Evolutionary conservation across 2,329 filamentous ascomycete genomes (phyloP).

Genomic region (Metarhizium anisopliae): DNA sequence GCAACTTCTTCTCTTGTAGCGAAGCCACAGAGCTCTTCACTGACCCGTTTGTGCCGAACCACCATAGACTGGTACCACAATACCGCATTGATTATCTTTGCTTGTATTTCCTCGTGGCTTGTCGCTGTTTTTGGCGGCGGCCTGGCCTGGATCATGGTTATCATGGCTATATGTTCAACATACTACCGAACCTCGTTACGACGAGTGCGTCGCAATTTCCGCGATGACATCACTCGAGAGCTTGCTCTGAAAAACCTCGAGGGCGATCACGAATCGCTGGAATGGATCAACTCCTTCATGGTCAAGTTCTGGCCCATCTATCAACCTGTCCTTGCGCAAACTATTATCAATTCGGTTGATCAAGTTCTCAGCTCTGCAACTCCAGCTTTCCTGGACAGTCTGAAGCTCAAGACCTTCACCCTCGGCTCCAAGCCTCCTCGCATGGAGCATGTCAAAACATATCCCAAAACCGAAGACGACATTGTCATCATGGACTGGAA

Average conservation of each 20-base stretch:
- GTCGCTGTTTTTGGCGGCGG: slow-evolving; percentile 84
- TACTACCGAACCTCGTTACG: slow-evolving; percentile 96
- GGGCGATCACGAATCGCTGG: slow-evolving; percentile 82
- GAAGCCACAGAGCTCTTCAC: neutral
- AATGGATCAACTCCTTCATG: slow-evolving; percentile 99
- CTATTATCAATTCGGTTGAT: slow-evolving; percentile 87
- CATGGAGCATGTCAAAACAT: slow-evolving; percentile 96
- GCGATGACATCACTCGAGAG: slow-evolving; percentile 86
- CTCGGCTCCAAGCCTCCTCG: slow-evolving; percentile 91
- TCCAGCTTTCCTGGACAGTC: slow-evolving; percentile 83
- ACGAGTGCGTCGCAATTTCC: slow-evolving; percentile 87
- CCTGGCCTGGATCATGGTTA: slow-evolving; percentile 82
- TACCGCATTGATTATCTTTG: slow-evolving; percentile 85
- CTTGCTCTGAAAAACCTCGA: slow-evolving; percentile 81
- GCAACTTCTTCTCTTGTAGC: neutral
- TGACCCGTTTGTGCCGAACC: neutral
- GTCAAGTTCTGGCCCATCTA: slow-evolving; percentile 99
- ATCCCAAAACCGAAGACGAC: slow-evolving; percentile 91
- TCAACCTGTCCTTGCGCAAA: slow-evolving; percentile 84
- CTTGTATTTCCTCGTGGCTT: slow-evolving; percentile 83
- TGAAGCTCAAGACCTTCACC: slow-evolving; percentile 89
- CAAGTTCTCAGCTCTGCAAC: slow-evolving; percentile 91
- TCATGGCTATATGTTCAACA: slow-evolving; percentile 87
- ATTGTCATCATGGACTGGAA: slow-evolving; percentile 99
- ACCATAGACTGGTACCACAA: slow-evolving; percentile 95